phyloP scores from a whole-genome alignment of 1,139 yeast species.

The Arxiozyma slooffiae region DNA sequence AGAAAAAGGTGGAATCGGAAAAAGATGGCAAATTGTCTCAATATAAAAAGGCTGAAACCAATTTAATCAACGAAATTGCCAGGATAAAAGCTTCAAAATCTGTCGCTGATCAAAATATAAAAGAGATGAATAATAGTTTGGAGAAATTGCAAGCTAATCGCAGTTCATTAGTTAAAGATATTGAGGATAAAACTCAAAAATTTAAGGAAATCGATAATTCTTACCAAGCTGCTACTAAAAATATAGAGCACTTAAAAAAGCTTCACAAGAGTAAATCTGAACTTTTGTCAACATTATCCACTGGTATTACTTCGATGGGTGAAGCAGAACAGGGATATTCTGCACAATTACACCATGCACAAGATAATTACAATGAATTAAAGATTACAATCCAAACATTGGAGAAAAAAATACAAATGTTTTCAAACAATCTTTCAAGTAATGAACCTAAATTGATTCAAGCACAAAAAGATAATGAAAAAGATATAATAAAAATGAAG shows the following conservation, averaged over 20 bases:
- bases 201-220: constrained; percentile 32
- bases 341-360: constrained; percentile 60
- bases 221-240: constrained; percentile 38
- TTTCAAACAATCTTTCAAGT: constrained; percentile 42
- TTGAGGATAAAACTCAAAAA: constrained; percentile 20
- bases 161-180: constrained; percentile 17
- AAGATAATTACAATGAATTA: constrained; percentile 46
- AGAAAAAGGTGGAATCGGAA: constrained; percentile 50
- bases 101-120: constrained; percentile 44
- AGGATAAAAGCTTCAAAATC: constrained; percentile 57
- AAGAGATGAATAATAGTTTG: constrained; percentile 37
- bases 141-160: constrained; percentile 15
- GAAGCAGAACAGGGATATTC: constrained; percentile 70
- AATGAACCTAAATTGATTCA: constrained; percentile 45
- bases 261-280: constrained; percentile 64
- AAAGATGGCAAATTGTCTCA: constrained; percentile 55
- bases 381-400: constrained; percentile 52
- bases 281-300: constrained; percentile 67
- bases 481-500: constrained; percentile 38
- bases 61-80: constrained; percentile 56
- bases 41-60: constrained; percentile 50
- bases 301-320: constrained; percentile 86
- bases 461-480: constrained; percentile 48
- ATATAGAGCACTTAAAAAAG: constrained; percentile 39
- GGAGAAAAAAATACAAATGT: constrained; percentile 48